Conservation (phyloP, 768 basidiomycete genomes). For the Kwoniella shandongensis region DNA sequence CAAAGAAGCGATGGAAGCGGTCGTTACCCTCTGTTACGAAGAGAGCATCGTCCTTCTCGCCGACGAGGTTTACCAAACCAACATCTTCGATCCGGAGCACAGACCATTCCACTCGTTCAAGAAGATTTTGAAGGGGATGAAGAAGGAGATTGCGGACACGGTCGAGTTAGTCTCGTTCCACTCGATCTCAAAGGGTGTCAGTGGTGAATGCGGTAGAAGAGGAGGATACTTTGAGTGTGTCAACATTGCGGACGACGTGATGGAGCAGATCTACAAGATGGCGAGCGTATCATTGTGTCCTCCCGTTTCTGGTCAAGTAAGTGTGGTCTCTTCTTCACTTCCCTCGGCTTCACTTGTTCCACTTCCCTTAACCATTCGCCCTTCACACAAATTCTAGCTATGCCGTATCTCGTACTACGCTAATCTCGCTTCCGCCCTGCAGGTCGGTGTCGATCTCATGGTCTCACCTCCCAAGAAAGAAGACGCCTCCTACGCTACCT, state of each 20-base stretch:
- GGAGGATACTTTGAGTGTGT: constrained; percentile 94
- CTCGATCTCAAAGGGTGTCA: constrained; percentile 93
- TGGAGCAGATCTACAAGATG: constrained; percentile 94
- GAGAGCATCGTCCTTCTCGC: constrained; percentile 85
- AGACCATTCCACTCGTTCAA: constrained; percentile 93
- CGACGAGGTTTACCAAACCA: constrained; percentile 97
- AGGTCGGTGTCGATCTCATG: constrained; percentile 91
- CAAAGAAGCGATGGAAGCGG: constrained; percentile 65
- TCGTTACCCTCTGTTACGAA: constrained; percentile 82
- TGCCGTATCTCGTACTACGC: not conserved
- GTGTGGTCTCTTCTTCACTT: too few species aligned
- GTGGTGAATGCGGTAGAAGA: constrained; percentile 93
- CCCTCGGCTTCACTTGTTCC: too few species aligned
- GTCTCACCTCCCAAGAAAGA: constrained; percentile 83
- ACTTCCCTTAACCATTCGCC: too few species aligned
- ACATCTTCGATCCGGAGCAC: constrained; percentile 67
- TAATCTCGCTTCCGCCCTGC: constrained; percentile 52
- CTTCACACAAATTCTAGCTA: not conserved
- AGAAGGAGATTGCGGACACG: constrained; percentile 59
- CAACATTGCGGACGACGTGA: constrained; percentile 73
- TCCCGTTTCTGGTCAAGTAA: constrained; percentile 67
- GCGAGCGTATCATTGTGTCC: constrained; percentile 87
- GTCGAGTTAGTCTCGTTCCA: constrained; percentile 92
- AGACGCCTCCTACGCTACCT: constrained; percentile 71
- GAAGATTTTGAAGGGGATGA: constrained; percentile 68